phyloP scores from a whole-genome alignment of 1,139 yeast species.

The Trichomonascaceae sp. region DNA sequence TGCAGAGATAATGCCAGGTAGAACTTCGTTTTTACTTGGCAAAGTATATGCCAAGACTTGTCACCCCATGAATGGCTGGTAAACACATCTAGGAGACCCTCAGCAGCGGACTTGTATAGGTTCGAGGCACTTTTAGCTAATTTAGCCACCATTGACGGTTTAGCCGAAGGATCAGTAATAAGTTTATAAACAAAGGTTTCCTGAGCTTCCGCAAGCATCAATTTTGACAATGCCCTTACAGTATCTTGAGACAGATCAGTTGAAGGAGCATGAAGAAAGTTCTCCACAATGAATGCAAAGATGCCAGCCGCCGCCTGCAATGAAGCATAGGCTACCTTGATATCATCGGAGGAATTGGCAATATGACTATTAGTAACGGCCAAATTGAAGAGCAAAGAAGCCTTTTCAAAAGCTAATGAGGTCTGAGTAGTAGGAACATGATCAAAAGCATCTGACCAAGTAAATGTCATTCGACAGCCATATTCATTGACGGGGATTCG shows the following conservation, averaged over 20 bases:
- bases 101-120: slow-evolving; percentile 50
- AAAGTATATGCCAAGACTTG: slow-evolving; percentile 41
- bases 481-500: slow-evolving; percentile 61
- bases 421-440: slow-evolving; percentile 52
- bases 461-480: slow-evolving; percentile 57
- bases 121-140: slow-evolving; percentile 58
- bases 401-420: slow-evolving; percentile 84
- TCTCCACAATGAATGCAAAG: slow-evolving; percentile 64
- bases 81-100: slow-evolving; percentile 39
- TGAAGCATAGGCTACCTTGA: slow-evolving; percentile 53
- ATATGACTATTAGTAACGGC: slow-evolving; percentile 52
- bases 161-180: slow-evolving; percentile 38
- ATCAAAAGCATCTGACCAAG: slow-evolving; percentile 73
- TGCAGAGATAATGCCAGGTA: slow-evolving; percentile 46
- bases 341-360: slow-evolving; percentile 43
- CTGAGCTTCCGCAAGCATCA: slow-evolving; percentile 84
- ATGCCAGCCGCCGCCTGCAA: slow-evolving; percentile 81
- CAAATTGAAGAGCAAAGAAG: slow-evolving; percentile 70
- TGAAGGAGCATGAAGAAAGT: slow-evolving; percentile 87
- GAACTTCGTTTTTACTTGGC: slow-evolving; percentile 41
- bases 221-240: slow-evolving; percentile 53
- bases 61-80: slow-evolving; percentile 50
- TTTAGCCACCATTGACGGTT: slow-evolving; percentile 63
- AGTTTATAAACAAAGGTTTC: slow-evolving; percentile 70
- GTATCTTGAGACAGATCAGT: slow-evolving; percentile 68